Evolutionary conservation across 2,329 filamentous ascomycete species (phyloP).

Genomic region (Monilinia aucupariae): DNA sequence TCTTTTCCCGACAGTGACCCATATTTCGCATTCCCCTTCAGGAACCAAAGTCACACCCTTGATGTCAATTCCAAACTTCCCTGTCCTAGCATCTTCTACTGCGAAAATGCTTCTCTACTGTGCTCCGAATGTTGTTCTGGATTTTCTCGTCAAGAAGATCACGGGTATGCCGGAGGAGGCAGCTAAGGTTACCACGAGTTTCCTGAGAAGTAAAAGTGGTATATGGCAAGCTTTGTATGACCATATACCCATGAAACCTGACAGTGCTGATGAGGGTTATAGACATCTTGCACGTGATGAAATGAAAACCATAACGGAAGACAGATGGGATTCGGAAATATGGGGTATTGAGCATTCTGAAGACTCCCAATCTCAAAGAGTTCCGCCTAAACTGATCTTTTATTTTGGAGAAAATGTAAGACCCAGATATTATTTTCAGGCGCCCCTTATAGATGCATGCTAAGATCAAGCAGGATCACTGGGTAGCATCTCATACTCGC

Average conservation of each 20-base stretch:
- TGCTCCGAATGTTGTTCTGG: conserved; percentile 39
- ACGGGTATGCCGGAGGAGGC: conserved; percentile 47
- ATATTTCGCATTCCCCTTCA: conserved; percentile 58
- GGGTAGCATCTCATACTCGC: conserved; percentile 53
- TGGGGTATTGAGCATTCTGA: conserved; percentile 46
- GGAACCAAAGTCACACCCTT: conserved; percentile 49
- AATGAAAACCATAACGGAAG: conserved; percentile 53
- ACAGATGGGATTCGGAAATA: conserved; percentile 53
- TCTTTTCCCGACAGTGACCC: conserved; percentile 69
- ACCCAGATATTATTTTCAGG: neutral
- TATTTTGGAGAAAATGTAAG: conserved; percentile 49
- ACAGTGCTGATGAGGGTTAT: conserved; percentile 9
- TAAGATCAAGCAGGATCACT: conserved; percentile 45
- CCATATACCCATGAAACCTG: neutral
- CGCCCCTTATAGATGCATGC: neutral
- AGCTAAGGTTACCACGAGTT: conserved; percentile 46
- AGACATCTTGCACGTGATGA: conserved; percentile 53
- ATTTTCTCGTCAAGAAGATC: conserved; percentile 41
- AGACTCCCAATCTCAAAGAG: neutral
- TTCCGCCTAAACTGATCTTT: conserved; percentile 49
- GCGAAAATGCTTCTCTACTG: conserved; percentile 39
- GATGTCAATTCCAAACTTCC: conserved; percentile 35
- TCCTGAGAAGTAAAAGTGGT: conserved; percentile 52
- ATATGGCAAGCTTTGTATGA: conserved; percentile 50
- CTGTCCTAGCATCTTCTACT: conserved; percentile 23